These are phyloP conservation scores for Penicillium roqueforti DNA, from an alignment of 495 filamentous ascomycete species.

Conservation along the genomic window DNA sequence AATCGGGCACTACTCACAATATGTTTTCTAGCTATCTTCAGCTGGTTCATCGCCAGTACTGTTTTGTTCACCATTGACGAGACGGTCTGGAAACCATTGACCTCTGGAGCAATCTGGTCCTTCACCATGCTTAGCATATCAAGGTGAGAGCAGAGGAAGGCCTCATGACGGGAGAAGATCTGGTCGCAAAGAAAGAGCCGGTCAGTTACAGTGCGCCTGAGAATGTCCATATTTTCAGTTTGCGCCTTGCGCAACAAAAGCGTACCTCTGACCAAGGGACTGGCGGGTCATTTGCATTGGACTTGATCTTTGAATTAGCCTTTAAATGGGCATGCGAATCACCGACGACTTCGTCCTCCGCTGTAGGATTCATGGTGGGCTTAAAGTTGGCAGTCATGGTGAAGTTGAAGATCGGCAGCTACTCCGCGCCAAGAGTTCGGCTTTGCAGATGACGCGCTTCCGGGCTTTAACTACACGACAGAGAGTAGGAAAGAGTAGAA, in stretches of 20 bases:
- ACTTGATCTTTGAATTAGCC: neutral
- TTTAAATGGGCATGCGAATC: neutral
- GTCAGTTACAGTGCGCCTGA: neutral
- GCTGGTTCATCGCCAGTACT: conserved; percentile 33
- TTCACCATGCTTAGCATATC: conserved; percentile 31
- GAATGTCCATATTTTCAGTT: neutral
- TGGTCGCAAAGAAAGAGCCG: conserved; percentile 2
- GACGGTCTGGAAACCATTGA: conserved; percentile 25
- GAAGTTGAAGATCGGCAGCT: conserved; percentile 22
- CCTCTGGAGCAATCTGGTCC: conserved; percentile 17
- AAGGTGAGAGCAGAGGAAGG: conserved; percentile 33
- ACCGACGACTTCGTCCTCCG: neutral
- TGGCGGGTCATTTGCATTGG: conserved; percentile 1
- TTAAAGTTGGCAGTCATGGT: neutral
- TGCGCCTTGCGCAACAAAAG: conserved; percentile 5
- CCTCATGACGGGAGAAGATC: conserved; percentile 37
- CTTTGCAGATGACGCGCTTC: conserved; percentile 3
- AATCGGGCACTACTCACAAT: conserved; percentile 25
- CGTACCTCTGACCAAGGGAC: conserved; percentile 26
- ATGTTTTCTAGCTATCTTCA: conserved; percentile 30
- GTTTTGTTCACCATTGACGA: conserved; percentile 39
- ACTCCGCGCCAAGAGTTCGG: conserved; percentile 25
- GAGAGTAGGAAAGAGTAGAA: neutral
- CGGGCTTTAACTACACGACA: conserved; percentile 1
- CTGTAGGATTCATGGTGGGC: conserved; percentile 8